Evolutionary conservation across 306 rosid species (phyloP).

Genomic region (Sicyos baderoa): DNA sequence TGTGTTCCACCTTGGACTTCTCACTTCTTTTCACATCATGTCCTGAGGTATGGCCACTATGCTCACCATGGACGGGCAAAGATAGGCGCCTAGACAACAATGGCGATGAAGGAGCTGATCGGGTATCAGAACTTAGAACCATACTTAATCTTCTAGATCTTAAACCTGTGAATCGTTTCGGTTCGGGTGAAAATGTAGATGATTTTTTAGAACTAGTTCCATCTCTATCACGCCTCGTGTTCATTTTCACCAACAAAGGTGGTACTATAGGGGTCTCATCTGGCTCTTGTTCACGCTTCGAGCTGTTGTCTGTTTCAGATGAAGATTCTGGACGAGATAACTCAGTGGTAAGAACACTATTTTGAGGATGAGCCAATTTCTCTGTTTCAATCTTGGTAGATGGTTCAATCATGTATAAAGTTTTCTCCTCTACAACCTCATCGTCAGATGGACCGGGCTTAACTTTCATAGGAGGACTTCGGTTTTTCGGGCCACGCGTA

Average conservation of each 20-base stretch:
- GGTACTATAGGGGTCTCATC: slow-evolving; percentile 19
- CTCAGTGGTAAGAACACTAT: slow-evolving; percentile 22
- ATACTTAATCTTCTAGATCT: slow-evolving; percentile 20
- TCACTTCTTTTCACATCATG: not conserved
- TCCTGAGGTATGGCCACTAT: slow-evolving; percentile 25
- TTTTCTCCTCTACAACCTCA: slow-evolving; percentile 36
- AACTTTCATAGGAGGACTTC: slow-evolving; percentile 12
- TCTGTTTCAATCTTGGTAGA: slow-evolving; percentile 26
- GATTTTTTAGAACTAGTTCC: slow-evolving; percentile 21
- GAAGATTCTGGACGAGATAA: slow-evolving; percentile 25
- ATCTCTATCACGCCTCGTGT: slow-evolving; percentile 24
- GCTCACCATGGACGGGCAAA: slow-evolving; percentile 25
- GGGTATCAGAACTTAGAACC: slow-evolving; percentile 12
- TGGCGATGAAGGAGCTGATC: slow-evolving; percentile 28
- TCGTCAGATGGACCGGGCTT: slow-evolving; percentile 21
- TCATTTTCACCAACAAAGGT: slow-evolving; percentile 24
- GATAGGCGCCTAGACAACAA: slow-evolving; percentile 21
- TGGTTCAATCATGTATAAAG: slow-evolving; percentile 25
- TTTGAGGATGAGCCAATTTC: slow-evolving; percentile 23
- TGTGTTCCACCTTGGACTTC: slow-evolving; percentile 27
- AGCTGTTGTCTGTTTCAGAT: slow-evolving; percentile 27
- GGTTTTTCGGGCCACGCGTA: slow-evolving; percentile 4
- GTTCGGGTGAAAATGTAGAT: slow-evolving; percentile 1
- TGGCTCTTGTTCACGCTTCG: slow-evolving; percentile 27
- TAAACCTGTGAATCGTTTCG: not conserved